These are phyloP conservation scores for Nakaseomyces delphensis DNA, from an alignment of 1,139 yeast species.

Conservation along the genomic window DNA sequence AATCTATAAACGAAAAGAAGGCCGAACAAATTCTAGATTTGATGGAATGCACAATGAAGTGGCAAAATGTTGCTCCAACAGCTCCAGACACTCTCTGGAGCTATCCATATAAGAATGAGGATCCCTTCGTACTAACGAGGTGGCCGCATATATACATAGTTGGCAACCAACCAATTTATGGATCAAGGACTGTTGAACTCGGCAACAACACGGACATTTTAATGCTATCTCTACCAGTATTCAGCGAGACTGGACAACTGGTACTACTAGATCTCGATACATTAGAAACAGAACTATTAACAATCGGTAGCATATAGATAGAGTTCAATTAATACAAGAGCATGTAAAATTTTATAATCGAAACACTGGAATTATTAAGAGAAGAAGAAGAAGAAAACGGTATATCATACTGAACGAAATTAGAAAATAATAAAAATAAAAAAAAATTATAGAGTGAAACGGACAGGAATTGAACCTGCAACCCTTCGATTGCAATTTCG, in stretches of 20 bases:
- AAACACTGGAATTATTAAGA: too few relatives aligned
- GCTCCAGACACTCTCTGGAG: constrained; percentile 94
- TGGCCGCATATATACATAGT: constrained; percentile 81
- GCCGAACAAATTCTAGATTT: constrained; percentile 39
- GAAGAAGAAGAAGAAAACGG: too few relatives aligned
- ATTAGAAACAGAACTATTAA: constrained; percentile 43
- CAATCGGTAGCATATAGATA: constrained; percentile 17
- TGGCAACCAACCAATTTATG: constrained; percentile 68
- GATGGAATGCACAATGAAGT: constrained; percentile 59
- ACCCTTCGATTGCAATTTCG: constrained; percentile 50
- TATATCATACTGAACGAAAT: background rate
- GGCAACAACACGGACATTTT: constrained; percentile 35
- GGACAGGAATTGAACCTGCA: constrained; percentile 75
- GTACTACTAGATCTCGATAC: constrained; percentile 58
- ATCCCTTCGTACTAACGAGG: constrained; percentile 71
- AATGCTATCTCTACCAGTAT: constrained; percentile 64
- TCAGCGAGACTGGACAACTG: constrained; percentile 54
- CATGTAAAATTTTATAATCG: too few relatives aligned
- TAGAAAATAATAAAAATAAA: constrained; percentile 8
- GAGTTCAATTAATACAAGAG: background rate
- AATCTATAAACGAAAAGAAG: background rate
- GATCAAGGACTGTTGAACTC: constrained; percentile 30
- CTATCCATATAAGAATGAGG: constrained; percentile 71
- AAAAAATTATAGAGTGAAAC: constrained; percentile 39
- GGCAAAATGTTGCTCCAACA: constrained; percentile 89